Evolutionary conservation across 306 rosid species (phyloP).

Genomic region (Pyrus bretschneideri): DNA sequence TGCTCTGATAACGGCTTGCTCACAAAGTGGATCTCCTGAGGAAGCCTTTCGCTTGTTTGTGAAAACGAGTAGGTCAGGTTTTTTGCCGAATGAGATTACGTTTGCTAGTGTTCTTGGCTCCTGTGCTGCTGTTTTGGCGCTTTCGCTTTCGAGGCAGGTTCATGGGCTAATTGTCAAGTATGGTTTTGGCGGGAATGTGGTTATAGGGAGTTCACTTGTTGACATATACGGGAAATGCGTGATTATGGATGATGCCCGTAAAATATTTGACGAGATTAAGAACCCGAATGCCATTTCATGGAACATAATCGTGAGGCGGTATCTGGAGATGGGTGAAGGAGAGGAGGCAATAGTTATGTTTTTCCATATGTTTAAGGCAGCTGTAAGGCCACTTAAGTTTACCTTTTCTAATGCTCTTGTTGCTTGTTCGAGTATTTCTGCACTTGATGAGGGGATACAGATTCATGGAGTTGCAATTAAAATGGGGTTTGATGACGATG

Average conservation of each 20-base stretch:
- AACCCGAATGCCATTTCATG: constrained; percentile 58
- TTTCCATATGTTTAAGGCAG: constrained; percentile 33
- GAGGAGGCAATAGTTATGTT: constrained; percentile 47
- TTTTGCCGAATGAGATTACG: constrained; percentile 35
- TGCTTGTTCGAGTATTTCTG: constrained; percentile 45
- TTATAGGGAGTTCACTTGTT: constrained; percentile 61
- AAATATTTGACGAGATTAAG: constrained; percentile 52
- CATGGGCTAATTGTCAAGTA: constrained; percentile 42
- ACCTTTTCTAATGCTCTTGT: constrained; percentile 56
- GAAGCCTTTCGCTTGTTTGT: constrained; percentile 32
- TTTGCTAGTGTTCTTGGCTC: constrained; percentile 53
- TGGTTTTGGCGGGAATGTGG: constrained; percentile 48
- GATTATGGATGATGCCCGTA: constrained; percentile 43
- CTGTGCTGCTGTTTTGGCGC: constrained; percentile 34
- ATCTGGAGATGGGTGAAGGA: constrained; percentile 52
- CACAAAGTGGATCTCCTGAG: constrained; percentile 22
- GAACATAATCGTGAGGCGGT: constrained; percentile 72
- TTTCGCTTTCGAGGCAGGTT: constrained; percentile 38
- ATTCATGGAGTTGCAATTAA: constrained; percentile 56
- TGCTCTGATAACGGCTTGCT: constrained; percentile 45
- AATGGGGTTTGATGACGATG: constrained; percentile 39
- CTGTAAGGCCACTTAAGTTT: constrained; percentile 44
- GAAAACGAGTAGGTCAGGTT: constrained; percentile 33
- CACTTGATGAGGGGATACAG: constrained; percentile 53
- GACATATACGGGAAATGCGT: constrained; percentile 62